Evolutionary conservation across 2,329 filamentous ascomycete genomes (phyloP), one percentile per base, ranked within the genome.

Genomic region (Hypoxylon sp.): DNA sequence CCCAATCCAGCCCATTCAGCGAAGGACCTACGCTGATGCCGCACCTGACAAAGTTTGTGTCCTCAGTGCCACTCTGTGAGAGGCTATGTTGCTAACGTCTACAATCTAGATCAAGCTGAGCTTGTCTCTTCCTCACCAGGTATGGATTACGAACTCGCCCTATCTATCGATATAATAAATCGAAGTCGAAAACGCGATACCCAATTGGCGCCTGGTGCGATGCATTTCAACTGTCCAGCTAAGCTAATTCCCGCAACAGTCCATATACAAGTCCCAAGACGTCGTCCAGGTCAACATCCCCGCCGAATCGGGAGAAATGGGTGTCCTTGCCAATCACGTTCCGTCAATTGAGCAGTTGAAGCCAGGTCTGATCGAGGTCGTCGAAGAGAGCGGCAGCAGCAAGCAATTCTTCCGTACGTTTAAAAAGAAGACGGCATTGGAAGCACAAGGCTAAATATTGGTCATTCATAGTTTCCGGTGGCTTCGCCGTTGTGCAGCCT

Each of bases 331-430:
- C 80, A 96, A 96, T 87, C 96, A 99, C 89, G 96, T 99, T 77
- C 94, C 96, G 71, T 93, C 94, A 68, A 98, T 99, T 79, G 96
- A 99, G 87, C 96, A 99, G 87, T 87, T 99, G 82, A 97, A 96
- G 89, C 94, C 96, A 67, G 96, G 96, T 78, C 84, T 98, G 74
- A 87, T 99, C 74, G 95, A 98, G 87, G 87, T 99, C 78, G 89
- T 98, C 73, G 95, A 98, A 87, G 96, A 99, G 88, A 88, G 84
- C 78, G 92, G 93, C 78, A 86, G 85, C 78, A 85, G 80, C 91
- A 99, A 99, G 89, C 93, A 96, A 84, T 99, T 96, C 86, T 99
- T 99, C 91, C 88, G 94, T 97, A 92, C 75, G 93, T 89, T 45
- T 51, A 55, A 59, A 62, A 16, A 49, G 22, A 45, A 18, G 53